Percentiles rank a stretch among this genome's conserved stretches.
Evolutionary conservation across 2,329 filamentous ascomycete genomes (phyloP).

Genomic region (Stagonosporopsis rhizophila): DNA sequence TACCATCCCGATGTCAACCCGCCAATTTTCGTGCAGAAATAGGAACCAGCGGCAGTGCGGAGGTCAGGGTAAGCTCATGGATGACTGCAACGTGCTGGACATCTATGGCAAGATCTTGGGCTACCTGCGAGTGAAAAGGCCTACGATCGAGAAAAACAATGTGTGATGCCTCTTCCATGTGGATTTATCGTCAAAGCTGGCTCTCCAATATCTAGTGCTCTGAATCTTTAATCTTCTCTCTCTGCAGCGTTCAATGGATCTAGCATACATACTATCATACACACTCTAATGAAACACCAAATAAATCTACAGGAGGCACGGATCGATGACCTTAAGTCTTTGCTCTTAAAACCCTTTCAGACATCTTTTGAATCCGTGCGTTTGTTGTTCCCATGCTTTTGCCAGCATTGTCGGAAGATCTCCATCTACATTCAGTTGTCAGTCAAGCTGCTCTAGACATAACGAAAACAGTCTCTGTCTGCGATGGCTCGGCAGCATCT

Average conservation of each 20-base stretch:
- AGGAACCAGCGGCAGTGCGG: neutral
- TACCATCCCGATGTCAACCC: constrained; percentile 39
- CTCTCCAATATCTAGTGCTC: neutral
- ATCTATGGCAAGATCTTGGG: neutral
- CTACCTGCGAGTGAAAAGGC: neutral
- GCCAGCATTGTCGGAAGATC: constrained; percentile 89
- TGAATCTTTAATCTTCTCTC: neutral
- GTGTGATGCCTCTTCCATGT: neutral
- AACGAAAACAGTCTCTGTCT: constrained; percentile 6
- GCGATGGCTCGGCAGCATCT: constrained; percentile 36
- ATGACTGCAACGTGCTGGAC: constrained; percentile 4
- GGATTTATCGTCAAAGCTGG: neutral
- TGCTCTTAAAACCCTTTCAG: constrained; percentile 28
- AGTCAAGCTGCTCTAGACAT: neutral
- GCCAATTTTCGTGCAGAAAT: constrained; percentile 35
- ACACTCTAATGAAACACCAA: constrained; percentile 9
- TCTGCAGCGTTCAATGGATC: neutral
- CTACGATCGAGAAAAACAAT: neutral
- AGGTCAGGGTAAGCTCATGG: neutral
- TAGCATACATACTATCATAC: constrained; percentile 14
- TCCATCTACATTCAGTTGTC: constrained; percentile 73
- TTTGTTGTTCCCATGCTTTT: constrained; percentile 82
- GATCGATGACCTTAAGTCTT: too few species aligned
- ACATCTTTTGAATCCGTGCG: constrained; percentile 79
- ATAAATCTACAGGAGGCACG: neutral